phyloP scores from a whole-genome alignment of 2,329 filamentous ascomycete genomes.

The Penicillium aurantiogriseum region DNA sequence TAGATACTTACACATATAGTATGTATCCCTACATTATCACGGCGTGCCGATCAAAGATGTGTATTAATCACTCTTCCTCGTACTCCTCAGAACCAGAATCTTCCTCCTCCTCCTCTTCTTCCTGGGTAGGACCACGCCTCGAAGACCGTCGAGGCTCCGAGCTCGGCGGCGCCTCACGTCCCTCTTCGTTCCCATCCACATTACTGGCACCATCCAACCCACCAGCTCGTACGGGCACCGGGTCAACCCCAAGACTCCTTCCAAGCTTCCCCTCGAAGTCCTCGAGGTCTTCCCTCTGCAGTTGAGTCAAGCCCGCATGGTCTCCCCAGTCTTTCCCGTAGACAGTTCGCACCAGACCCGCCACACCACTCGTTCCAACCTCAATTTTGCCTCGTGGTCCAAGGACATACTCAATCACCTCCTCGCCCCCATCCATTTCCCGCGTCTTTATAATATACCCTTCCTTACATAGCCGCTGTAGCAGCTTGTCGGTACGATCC shows the following conservation, averaged over 20 bases:
- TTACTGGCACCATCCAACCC: slow-evolving; percentile 4
- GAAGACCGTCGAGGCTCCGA: slow-evolving; percentile 10
- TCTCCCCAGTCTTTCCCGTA: slow-evolving; percentile 43
- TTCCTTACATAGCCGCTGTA: slow-evolving; percentile 74
- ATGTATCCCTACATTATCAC: slow-evolving; percentile 9
- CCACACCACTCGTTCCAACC: slow-evolving; percentile 73
- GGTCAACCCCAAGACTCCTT: slow-evolving; percentile 51
- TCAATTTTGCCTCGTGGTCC: slow-evolving; percentile 84
- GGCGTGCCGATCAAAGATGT: neutral
- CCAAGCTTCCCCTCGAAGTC: slow-evolving; percentile 62
- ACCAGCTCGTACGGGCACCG: slow-evolving; percentile 45
- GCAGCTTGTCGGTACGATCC: slow-evolving; percentile 71
- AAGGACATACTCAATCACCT: slow-evolving; percentile 76
- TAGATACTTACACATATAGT: slow-evolving; percentile 1
- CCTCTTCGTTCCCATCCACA: slow-evolving; percentile 2
- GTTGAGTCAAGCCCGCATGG: slow-evolving; percentile 18
- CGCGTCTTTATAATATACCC: slow-evolving; percentile 76
- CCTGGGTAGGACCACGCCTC: slow-evolving; percentile 8
- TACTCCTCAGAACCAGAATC: neutral
- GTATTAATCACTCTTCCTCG: slow-evolving; percentile 6
- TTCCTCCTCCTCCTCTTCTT: slow-evolving; percentile 2
- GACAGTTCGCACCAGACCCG: slow-evolving; percentile 62
- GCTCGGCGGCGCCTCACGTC: neutral
- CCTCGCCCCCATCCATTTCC: slow-evolving; percentile 69
- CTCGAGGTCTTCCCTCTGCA: slow-evolving; percentile 15